A percentile compares a stretch with the other conserved stretches of the same genome.
phyloP scores from a whole-genome alignment of 2,329 filamentous ascomycete genomes.

The Aspergillus pseudoterreus region DNA sequence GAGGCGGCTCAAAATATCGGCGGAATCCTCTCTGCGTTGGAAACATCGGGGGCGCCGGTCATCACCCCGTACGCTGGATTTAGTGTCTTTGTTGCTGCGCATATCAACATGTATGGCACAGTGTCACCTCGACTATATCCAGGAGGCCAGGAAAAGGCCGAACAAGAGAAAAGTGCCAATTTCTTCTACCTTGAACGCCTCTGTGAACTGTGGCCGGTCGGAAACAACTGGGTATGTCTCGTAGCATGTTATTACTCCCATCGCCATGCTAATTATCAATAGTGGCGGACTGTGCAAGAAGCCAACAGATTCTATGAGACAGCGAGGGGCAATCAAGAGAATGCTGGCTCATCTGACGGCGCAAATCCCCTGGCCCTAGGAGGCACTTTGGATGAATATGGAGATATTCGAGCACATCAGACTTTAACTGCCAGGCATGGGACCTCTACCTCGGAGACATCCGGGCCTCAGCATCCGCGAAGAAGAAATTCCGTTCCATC shows the following conservation, averaged over 20 bases:
- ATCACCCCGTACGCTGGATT: slow-evolving; percentile 37
- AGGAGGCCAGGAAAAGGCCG: slow-evolving; percentile 27
- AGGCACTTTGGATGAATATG: slow-evolving; percentile 35
- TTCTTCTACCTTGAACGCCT: slow-evolving; percentile 30
- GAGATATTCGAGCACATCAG: slow-evolving; percentile 27
- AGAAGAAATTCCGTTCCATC: background rate
- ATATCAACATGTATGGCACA: slow-evolving; percentile 38
- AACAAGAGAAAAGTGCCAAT: slow-evolving; percentile 30
- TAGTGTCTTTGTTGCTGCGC: slow-evolving; percentile 35
- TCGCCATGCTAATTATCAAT: background rate
- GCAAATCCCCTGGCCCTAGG: slow-evolving; percentile 28
- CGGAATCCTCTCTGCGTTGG: slow-evolving; percentile 26
- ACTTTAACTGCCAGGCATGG: background rate
- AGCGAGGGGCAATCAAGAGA: slow-evolving; percentile 24
- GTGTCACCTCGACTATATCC: slow-evolving; percentile 31
- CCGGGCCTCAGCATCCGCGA: background rate
- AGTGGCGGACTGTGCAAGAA: slow-evolving; percentile 36
- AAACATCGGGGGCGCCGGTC: slow-evolving; percentile 28
- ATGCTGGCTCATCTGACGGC: slow-evolving; percentile 19
- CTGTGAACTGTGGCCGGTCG: slow-evolving; percentile 32
- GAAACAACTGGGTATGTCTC: slow-evolving; percentile 29
- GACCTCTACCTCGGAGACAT: background rate
- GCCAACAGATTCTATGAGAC: slow-evolving; percentile 34
- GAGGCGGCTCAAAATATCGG: slow-evolving; percentile 31
- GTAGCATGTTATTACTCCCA: too few species aligned